Evolutionary conservation across 257 asterid species (phyloP).

Genomic region (Lycium ferocissimum): DNA sequence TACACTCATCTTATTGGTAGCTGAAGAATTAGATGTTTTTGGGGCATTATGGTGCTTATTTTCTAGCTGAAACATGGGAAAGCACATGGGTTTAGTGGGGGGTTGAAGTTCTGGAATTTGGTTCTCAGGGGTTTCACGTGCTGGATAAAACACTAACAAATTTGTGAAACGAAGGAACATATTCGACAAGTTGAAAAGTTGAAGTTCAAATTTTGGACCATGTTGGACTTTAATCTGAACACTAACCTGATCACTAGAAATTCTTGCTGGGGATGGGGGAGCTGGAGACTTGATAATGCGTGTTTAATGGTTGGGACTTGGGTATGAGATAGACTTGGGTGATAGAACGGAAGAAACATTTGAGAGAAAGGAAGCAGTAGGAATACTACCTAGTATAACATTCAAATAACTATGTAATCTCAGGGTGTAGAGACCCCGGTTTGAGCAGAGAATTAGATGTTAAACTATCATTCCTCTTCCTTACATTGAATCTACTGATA

Average conservation of each 20-base stretch:
- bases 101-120: constrained; percentile 24
- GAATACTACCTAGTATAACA: background rate
- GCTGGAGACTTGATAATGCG: background rate
- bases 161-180: background rate
- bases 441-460: constrained; percentile 2
- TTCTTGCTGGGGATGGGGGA: background rate
- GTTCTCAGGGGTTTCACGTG: background rate
- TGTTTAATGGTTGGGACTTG: background rate
- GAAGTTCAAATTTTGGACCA: background rate
- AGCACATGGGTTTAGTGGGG: background rate
- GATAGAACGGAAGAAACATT: constrained; percentile 17
- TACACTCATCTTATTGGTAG: background rate
- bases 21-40: constrained; percentile 7
- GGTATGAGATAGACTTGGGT: background rate
- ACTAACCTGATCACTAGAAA: background rate
- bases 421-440: background rate
- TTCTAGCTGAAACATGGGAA: background rate
- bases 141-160: background rate
- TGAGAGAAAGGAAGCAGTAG: background rate
- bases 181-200: background rate
- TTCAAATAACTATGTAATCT: background rate
- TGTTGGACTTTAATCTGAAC: background rate
- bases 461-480: background rate
- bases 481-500: constrained; percentile 18
- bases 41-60: constrained; percentile 11